Evolutionary conservation across 805 yeast species (phyloP).

Genomic region (Teunomyces funiuensis): DNA sequence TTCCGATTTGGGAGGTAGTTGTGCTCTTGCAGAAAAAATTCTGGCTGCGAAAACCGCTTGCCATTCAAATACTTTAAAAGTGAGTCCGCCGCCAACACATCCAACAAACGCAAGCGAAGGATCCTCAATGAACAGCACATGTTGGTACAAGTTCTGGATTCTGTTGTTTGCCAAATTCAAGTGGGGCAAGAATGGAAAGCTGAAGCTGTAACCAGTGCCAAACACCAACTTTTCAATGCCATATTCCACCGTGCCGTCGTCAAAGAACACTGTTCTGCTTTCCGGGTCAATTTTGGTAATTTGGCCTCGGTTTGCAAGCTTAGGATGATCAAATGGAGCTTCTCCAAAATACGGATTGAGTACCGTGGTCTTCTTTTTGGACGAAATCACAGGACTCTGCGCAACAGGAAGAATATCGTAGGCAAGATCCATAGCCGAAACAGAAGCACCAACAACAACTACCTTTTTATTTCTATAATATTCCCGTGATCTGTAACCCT

Average conservation of each 20-base stretch:
- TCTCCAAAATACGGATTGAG: slow-evolving; percentile 7
- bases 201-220: slow-evolving; percentile 26
- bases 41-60: slow-evolving; percentile 39
- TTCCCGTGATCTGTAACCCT: slow-evolving; percentile 17
- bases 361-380: slow-evolving; percentile 19
- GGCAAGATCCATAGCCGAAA: slow-evolving; percentile 16
- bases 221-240: slow-evolving; percentile 20
- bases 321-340: slow-evolving; percentile 13
- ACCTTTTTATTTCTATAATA: slow-evolving; percentile 17
- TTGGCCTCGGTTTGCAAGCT: slow-evolving; percentile 9
- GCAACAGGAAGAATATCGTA: slow-evolving; percentile 21
- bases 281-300: slow-evolving; percentile 9
- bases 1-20: slow-evolving; percentile 26
- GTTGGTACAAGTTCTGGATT: slow-evolving; percentile 30
- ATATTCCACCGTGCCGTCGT: slow-evolving; percentile 16
- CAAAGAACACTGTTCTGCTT: slow-evolving; percentile 17
- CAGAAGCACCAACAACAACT: slow-evolving; percentile 20
- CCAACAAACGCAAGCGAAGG: slow-evolving; percentile 37
- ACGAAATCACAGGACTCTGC: slow-evolving; percentile 14
- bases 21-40: slow-evolving; percentile 27
- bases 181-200: slow-evolving; percentile 21
- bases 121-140: slow-evolving; percentile 32
- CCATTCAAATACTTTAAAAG: slow-evolving; percentile 41
- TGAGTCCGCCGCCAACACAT: slow-evolving; percentile 36
- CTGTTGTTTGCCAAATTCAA: slow-evolving; percentile 26